A percentile compares a stretch with the other conserved stretches of the same genome.
Evolutionary conservation across 1,284 basidiomycete genomes (phyloP).

Genomic region (Neonothopanus nambi): DNA sequence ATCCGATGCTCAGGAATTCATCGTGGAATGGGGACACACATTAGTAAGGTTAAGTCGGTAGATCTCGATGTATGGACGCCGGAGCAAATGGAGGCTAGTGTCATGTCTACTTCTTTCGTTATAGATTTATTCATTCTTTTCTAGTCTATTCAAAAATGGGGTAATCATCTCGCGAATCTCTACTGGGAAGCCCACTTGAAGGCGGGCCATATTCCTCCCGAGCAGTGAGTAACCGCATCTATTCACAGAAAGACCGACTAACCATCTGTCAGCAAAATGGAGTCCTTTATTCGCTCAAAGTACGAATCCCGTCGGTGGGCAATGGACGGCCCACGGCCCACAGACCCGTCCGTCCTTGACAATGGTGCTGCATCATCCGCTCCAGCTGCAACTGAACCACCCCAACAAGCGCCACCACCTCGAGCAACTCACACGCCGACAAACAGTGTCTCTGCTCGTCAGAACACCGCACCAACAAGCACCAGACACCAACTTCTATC

Average conservation of each 20-base stretch:
- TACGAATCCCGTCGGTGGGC: conserved; percentile 96
- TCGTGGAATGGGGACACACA: conserved; percentile 97
- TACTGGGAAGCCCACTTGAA: conserved; percentile 99
- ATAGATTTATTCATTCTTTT: conserved; percentile 5
- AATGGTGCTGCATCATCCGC: conserved; percentile 32
- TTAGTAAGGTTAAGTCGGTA: conserved; percentile 95
- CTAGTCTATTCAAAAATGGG: conserved; percentile 91
- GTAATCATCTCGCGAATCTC: conserved; percentile 87
- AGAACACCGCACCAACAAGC: conserved; percentile 39
- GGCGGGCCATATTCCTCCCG: conserved; percentile 88
- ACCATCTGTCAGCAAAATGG: conserved; percentile 78
- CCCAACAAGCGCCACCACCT: conserved; percentile 27
- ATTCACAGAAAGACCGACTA: conserved; percentile 3
- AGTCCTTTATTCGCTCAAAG: conserved; percentile 96
- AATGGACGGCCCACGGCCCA: conserved; percentile 81
- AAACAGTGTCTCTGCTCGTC: conserved; percentile 31
- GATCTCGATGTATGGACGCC: conserved; percentile 98
- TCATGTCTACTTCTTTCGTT: neutral
- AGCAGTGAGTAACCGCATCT: conserved; percentile 72
- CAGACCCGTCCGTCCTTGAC: conserved; percentile 83
- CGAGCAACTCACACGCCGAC: conserved; percentile 32
- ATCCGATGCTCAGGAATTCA: conserved; percentile 99
- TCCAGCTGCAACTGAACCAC: conserved; percentile 31
- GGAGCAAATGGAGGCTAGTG: conserved; percentile 90
- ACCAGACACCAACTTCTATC: conserved; percentile 58